These are phyloP conservation scores for Kodamaea suecica DNA, from an alignment of 1,139 yeast species.

Conservation along the genomic window DNA sequence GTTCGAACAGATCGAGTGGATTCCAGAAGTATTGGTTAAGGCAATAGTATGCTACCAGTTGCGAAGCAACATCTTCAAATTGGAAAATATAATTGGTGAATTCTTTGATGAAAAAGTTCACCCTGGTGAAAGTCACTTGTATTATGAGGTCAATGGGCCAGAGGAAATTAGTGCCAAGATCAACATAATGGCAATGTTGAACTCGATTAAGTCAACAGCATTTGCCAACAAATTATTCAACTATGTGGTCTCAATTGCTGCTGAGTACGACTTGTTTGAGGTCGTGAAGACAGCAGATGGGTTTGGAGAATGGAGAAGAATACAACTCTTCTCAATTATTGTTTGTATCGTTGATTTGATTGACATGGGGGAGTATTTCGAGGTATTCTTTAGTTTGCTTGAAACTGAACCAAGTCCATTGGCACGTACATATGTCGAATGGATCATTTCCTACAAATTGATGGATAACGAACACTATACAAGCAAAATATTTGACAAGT, in stretches of 20 bases:
- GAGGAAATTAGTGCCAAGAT: slow-evolving; percentile 59
- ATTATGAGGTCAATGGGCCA: slow-evolving; percentile 53
- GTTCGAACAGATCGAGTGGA: slow-evolving; percentile 50
- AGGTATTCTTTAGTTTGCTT: slow-evolving; percentile 23
- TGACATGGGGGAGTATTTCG: slow-evolving; percentile 15
- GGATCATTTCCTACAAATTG: slow-evolving; percentile 58
- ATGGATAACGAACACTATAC: slow-evolving; percentile 15
- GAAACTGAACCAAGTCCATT: slow-evolving; percentile 70
- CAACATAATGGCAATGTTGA: slow-evolving; percentile 44
- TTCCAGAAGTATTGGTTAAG: slow-evolving; percentile 49
- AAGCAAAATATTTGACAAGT: slow-evolving; percentile 15
- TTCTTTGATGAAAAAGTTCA: slow-evolving; percentile 41
- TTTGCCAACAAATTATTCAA: slow-evolving; percentile 43
- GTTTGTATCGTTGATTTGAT: slow-evolving; percentile 33
- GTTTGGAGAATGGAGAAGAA: slow-evolving; percentile 63
- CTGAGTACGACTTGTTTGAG: slow-evolving; percentile 39
- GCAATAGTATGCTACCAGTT: slow-evolving; percentile 52
- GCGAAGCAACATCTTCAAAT: slow-evolving; percentile 51
- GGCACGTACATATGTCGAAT: slow-evolving; percentile 71
- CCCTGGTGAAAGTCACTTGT: slow-evolving; percentile 32
- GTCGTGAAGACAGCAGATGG: slow-evolving; percentile 62
- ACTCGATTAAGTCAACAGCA: slow-evolving; percentile 26
- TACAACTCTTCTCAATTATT: slow-evolving; percentile 55
- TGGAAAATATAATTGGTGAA: slow-evolving; percentile 57
- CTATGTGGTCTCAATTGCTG: slow-evolving; percentile 39